Percentiles rank a stretch among this genome's conserved stretches.
phyloP scores from a whole-genome alignment of 2,329 filamentous ascomycete genomes.

The Phyllachora maydis region DNA sequence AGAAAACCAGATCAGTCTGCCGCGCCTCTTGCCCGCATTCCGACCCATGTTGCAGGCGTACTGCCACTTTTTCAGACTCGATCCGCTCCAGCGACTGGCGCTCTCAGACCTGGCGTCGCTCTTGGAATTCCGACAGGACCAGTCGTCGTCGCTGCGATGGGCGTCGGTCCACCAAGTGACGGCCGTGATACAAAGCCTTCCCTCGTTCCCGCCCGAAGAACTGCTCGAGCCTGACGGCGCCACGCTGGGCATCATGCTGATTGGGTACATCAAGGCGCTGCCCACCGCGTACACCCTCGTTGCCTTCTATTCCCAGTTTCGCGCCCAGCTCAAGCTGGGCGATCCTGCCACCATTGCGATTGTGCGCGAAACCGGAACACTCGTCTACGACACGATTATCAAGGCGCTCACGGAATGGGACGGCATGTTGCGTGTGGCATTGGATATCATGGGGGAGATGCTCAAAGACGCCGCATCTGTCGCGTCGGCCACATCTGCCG shows the following conservation, averaged over 20 bases:
- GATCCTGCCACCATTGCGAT: conserved; percentile 15
- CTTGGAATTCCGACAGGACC: neutral
- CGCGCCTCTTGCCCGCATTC: conserved; percentile 18
- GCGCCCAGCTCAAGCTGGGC: conserved; percentile 14
- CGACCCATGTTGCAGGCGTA: conserved; percentile 26
- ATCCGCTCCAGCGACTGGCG: conserved; percentile 19
- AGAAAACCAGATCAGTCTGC: conserved; percentile 9
- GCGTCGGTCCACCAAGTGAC: too few relatives aligned
- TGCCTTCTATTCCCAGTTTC: conserved; percentile 25
- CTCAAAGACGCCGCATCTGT: conserved; percentile 14
- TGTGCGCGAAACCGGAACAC: conserved; percentile 16
- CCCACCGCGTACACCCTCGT: conserved; percentile 17
- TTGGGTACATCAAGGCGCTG: conserved; percentile 21
- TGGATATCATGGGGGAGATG: conserved; percentile 30
- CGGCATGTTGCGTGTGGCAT: conserved; percentile 17
- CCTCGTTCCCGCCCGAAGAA: conserved; percentile 3
- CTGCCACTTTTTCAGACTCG: conserved; percentile 22
- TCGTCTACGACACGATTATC: conserved; percentile 28
- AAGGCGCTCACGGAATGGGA: conserved; percentile 21
- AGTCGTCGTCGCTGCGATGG: too few relatives aligned
- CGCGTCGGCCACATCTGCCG: neutral
- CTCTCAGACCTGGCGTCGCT: conserved; percentile 2
- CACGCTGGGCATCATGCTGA: conserved; percentile 24
- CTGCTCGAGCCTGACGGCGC: conserved; percentile 14
- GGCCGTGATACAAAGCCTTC: too few relatives aligned